These are phyloP conservation scores for Lanzia echinophila DNA, from an alignment of 2,329 filamentous ascomycete genomes.

Conservation along the genomic window DNA sequence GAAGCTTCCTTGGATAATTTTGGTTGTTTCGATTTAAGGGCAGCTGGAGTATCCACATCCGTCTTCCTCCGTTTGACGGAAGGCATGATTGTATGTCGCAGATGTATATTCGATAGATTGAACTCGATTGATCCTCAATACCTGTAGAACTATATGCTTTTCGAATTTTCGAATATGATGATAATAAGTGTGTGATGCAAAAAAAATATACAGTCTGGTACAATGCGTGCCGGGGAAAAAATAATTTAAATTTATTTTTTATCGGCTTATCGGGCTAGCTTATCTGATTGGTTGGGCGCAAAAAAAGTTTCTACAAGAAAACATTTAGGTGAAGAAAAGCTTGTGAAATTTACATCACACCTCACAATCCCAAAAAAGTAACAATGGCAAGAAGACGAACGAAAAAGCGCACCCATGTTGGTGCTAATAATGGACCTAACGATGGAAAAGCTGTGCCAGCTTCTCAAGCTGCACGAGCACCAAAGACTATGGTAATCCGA, in stretches of 20 bases:
- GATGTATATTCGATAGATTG: no score
- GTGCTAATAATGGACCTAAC: constrained; percentile 48
- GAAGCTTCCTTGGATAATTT: constrained; percentile 12
- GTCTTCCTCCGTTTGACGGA: constrained; percentile 30
- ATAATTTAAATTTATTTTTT: constrained; percentile 26
- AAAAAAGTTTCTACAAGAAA: constrained; percentile 14
- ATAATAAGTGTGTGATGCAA: not conserved
- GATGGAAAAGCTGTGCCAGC: constrained; percentile 48
- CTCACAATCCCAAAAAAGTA: constrained; percentile 6
- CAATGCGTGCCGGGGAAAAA: constrained; percentile 7
- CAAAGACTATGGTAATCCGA: constrained; percentile 97
- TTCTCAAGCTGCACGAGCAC: constrained; percentile 54
- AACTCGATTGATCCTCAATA: no score
- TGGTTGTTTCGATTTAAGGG: constrained; percentile 14
- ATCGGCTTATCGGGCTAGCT: constrained; percentile 28
- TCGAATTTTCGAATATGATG: no score
- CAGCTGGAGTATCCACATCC: constrained; percentile 18
- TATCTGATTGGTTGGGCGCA: constrained; percentile 24
- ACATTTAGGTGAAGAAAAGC: constrained; percentile 2
- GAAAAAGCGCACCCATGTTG: constrained; percentile 84
- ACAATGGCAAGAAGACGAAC: constrained; percentile 72
- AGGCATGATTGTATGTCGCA: constrained; percentile 20
- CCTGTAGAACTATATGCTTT: no score
- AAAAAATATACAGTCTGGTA: not conserved
- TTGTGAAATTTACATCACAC: constrained; percentile 12